Conservation (phyloP, 2,329 filamentous ascomycete genomes). For the Neurospora crassa region DNA sequence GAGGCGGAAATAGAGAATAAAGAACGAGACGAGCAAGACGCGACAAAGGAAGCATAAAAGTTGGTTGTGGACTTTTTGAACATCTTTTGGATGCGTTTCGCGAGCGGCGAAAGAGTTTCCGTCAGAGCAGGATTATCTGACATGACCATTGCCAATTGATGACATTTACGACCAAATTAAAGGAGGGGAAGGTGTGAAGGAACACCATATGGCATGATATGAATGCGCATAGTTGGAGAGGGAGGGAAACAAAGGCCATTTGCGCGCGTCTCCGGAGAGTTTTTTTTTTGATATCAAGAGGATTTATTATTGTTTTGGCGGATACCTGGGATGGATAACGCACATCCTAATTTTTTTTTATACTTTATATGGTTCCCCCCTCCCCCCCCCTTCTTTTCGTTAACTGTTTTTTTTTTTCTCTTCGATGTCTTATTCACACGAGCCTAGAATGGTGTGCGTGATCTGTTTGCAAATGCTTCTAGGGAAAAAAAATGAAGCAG, state of each 20-base stretch:
- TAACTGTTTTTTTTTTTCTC: not conserved
- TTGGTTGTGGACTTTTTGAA: not conserved
- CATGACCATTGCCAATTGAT: not conserved
- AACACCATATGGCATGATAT: not conserved
- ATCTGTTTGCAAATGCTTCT: conserved; percentile 21
- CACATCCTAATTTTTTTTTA: not conserved
- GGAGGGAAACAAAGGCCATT: not conserved
- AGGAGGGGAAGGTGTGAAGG: not conserved
- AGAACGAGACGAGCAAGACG: not conserved
- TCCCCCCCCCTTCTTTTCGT: not conserved
- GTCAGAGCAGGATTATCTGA: not conserved
- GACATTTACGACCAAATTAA: not conserved
- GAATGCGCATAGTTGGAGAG: not conserved
- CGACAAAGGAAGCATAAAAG: conserved; percentile 5
- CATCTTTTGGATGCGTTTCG: not conserved
- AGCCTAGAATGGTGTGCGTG: not conserved
- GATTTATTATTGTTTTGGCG: not conserved
- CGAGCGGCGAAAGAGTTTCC: not conserved
- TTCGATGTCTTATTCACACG: not conserved
- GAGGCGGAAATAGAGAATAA: conserved; percentile 1
- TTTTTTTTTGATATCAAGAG: not conserved
- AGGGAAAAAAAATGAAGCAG: not conserved
- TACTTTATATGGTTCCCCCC: not conserved
- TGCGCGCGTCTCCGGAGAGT: not conserved
- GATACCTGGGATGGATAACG: not conserved